These are phyloP conservation scores for Crinitomyces ghanaensis DNA, from an alignment of 805 yeast genomes.

Conservation along the genomic window DNA sequence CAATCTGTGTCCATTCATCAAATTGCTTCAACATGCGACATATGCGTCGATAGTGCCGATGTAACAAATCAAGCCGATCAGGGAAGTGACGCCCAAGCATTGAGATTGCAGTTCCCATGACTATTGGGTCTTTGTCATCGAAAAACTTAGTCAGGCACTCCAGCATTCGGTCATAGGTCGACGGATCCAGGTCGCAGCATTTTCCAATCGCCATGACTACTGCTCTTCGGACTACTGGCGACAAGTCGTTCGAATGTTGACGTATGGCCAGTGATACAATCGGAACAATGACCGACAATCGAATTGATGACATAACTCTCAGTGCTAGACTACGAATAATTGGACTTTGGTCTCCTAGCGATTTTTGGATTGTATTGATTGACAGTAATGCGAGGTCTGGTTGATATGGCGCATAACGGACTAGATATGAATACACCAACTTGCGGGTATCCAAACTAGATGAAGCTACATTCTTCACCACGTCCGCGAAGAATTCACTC, in stretches of 20 bases:
- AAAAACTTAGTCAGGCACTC: slow-evolving; percentile 42
- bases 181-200: slow-evolving; percentile 33
- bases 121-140: slow-evolving; percentile 54
- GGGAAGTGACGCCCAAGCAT: slow-evolving; percentile 44
- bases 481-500: slow-evolving; percentile 60
- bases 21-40: slow-evolving; percentile 38
- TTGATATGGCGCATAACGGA: slow-evolving; percentile 67
- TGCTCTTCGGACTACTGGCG: slow-evolving; percentile 69
- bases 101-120: slow-evolving; percentile 57
- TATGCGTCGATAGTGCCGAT: slow-evolving; percentile 53
- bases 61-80: slow-evolving; percentile 52
- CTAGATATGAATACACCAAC: slow-evolving; percentile 64
- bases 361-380: slow-evolving; percentile 83
- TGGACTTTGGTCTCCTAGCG: slow-evolving; percentile 59
- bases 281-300: slow-evolving; percentile 70
- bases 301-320: slow-evolving; percentile 71
- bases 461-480: slow-evolving; percentile 77
- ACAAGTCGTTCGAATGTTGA: slow-evolving; percentile 54
- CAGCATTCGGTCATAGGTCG: slow-evolving; percentile 38
- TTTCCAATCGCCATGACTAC: slow-evolving; percentile 68
- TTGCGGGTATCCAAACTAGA: slow-evolving; percentile 51
- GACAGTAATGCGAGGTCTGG: slow-evolving; percentile 86
- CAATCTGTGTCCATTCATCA: slow-evolving; percentile 63
- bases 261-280: slow-evolving; percentile 64
- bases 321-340: slow-evolving; percentile 61